These are phyloP conservation scores for Trapa incisa DNA, from an alignment of 345 rosid genomes.

Conservation along the genomic window DNA sequence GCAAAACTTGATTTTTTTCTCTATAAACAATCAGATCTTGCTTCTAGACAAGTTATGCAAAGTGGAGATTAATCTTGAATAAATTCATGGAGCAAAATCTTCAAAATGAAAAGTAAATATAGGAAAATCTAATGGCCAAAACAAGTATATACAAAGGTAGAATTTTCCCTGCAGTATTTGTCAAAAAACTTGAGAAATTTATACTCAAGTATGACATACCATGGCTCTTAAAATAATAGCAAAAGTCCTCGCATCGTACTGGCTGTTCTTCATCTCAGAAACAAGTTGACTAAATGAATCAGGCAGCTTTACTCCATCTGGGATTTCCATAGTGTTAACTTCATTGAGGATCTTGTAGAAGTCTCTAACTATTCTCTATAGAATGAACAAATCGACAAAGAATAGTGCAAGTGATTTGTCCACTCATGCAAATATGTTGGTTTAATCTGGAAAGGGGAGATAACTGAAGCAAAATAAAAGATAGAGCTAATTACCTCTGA, in stretches of 20 bases:
- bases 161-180: not conserved
- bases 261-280: constrained; percentile 71
- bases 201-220: constrained; percentile 31
- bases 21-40: not conserved
- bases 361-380: constrained; percentile 79
- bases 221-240: constrained; percentile 71
- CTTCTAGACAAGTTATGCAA: not conserved
- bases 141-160: not conserved
- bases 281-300: constrained; percentile 79
- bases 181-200: constrained; percentile 1
- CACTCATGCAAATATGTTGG: constrained; percentile 16
- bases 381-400: constrained; percentile 10
- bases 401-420: constrained; percentile 3
- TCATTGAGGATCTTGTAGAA: constrained; percentile 72
- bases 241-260: constrained; percentile 80
- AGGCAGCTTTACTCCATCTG: constrained; percentile 74
- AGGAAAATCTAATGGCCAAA: not conserved
- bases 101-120: not conserved
- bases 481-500: constrained; percentile 51
- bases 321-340: constrained; percentile 71
- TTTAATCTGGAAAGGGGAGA: not conserved
- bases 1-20: not conserved
- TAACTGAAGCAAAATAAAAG: not conserved
- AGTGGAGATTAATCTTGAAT: not conserved
- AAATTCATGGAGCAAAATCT: not conserved